These are phyloP conservation scores for Trypanosoma conorhini DNA, from an alignment of 208 protist genomes.

Conservation along the genomic window DNA sequence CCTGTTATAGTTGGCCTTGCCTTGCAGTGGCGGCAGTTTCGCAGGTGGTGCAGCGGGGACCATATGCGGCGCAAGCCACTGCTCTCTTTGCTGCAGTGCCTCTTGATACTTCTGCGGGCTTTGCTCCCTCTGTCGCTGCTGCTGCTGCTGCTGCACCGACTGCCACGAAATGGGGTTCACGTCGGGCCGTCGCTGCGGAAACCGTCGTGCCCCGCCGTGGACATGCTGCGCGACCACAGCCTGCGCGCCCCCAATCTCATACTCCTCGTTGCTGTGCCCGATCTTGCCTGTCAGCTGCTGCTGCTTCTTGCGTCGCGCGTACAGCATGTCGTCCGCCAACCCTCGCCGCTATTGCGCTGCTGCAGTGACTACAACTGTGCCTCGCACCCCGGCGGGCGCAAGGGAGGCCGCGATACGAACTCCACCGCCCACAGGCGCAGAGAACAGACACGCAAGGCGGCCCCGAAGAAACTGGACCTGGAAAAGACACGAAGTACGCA, in stretches of 20 bases:
- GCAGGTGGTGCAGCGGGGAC: neutral
- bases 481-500: neutral
- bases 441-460: neutral
- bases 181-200: neutral
- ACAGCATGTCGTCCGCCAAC: constrained; percentile 35
- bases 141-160: neutral
- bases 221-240: neutral
- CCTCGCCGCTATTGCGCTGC: neutral
- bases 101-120: neutral
- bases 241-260: constrained; percentile 52
- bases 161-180: constrained; percentile 8
- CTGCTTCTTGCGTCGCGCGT: constrained; percentile 53
- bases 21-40: neutral
- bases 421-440: neutral
- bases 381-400: neutral
- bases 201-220: neutral
- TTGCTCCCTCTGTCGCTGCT: neutral
- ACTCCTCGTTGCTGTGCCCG: constrained; percentile 78
- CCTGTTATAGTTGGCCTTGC: neutral
- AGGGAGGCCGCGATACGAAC: neutral
- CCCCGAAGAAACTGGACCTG: neutral
- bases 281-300: constrained; percentile 80
- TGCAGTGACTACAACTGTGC: no score
- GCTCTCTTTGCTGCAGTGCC: neutral
- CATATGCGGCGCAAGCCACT: neutral